Evolutionary conservation across 805 yeast species (phyloP), one percentile per base, ranked within the genome.

Genomic region (Hemisphaericaspora nanyangensis): DNA sequence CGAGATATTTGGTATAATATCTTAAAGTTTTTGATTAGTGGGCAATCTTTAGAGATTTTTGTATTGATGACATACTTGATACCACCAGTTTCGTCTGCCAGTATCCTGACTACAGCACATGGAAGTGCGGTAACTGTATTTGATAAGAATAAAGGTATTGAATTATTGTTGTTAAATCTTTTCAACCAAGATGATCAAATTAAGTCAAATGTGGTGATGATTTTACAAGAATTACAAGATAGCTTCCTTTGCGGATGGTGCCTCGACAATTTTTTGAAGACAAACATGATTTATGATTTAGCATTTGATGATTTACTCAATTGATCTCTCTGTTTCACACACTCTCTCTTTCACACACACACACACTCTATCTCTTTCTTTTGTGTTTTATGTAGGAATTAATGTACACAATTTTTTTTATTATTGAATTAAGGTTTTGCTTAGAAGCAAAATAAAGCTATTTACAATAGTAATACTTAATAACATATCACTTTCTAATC

Each of bases 161-260:
- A 70, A 45, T 53, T 67, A 17, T 43, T 70, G 17, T 49, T 68
- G 28, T 47, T 70, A 15, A 70, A 69, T 38, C 50, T 70, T 34
- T 70, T 69, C 48, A 68, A 70, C 45, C 55, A 49, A 29, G 72
- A 70, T 38, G 56, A 64, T 40, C 65, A 61, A 39, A 52, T 69
- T 26, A 69, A 68, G 47, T 51, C 63, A 10, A 67, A 63, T 39
- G 52, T 69, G 7, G 56, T 66, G 17, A 63, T 65, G 69, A 69
- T 69, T 16, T 40, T 69, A 32, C 71, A 67, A 42, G 74, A 69
- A 50, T 52, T 69, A 17, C 68, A 59, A 41, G 72, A 68, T 31
- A 67, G 68, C 51, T 62, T 61, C 35, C 48, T 69, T 18, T 68
- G 74, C 45, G 72, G 71, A 6, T 69, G 74, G 74, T 68, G 73